Conservation (phyloP, 805 yeast species). For the Saturnispora hagleri region DNA sequence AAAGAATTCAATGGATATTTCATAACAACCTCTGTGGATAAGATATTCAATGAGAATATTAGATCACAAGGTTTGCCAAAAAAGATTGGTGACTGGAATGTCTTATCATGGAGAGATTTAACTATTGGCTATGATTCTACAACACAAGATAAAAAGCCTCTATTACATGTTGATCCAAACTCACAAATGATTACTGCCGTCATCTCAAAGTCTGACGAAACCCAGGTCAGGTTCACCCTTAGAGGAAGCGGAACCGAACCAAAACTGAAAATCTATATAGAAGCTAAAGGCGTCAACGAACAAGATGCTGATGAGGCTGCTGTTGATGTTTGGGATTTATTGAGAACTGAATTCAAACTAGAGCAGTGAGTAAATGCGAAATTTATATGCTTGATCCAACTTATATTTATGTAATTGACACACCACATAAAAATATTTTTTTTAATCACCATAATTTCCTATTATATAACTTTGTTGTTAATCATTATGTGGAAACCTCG, state of each 20-base stretch:
- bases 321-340: slow-evolving; percentile 52
- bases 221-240: slow-evolving; percentile 52
- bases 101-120: slow-evolving; percentile 70
- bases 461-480: background rate
- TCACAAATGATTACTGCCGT: slow-evolving; percentile 83
- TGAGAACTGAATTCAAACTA: slow-evolving; percentile 24
- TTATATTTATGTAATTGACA: background rate
- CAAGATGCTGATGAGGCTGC: slow-evolving; percentile 44
- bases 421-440: background rate
- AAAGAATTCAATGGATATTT: slow-evolving; percentile 87
- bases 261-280: slow-evolving; percentile 84
- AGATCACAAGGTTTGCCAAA: slow-evolving; percentile 30
- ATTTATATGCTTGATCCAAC: background rate
- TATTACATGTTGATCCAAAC: slow-evolving; percentile 56
- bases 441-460: background rate
- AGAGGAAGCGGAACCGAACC: slow-evolving; percentile 98
- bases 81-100: slow-evolving; percentile 47
- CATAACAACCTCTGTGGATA: slow-evolving; percentile 42
- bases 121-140: slow-evolving; percentile 74
- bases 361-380: background rate
- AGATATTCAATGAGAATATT: slow-evolving; percentile 44
- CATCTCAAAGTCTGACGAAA: slow-evolving; percentile 24
- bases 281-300: slow-evolving; percentile 49
- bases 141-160: slow-evolving; percentile 48
- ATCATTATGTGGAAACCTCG: background rate